Base-by-base conservation (phyloP, 1,284 basidiomycete species). In the Porphyrellus sp. region DNA sequence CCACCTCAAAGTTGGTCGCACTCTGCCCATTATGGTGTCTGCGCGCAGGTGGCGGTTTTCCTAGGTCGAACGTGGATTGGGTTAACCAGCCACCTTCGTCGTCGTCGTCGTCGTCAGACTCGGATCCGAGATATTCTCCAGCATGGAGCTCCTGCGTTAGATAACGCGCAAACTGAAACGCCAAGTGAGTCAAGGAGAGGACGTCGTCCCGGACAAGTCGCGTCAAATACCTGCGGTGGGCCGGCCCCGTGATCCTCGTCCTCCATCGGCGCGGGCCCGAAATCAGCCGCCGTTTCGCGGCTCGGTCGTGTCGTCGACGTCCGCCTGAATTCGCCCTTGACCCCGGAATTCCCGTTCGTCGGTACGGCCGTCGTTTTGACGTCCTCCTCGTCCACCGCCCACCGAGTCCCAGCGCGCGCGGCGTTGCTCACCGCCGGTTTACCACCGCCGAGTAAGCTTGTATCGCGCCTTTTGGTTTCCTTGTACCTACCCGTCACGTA, bases 381-480 rank as follows among this genome's bases (percentile, higher is more conserved):
- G 53, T 89, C 86, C 45, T 81, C 81, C 60, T 89, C 87, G 58
- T 89, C 85, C 8, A 88, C 85, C 58, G 82, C 82, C 86, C 85
- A 89, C 57, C 79, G 74, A 9, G 38, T 70, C 55, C 59, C 77
- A 60, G 49, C 46, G 24, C 61, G 61, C 0, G 60, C 51, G 39
- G 25, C 74, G 5, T 74, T 71, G 1, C 70, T 74, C 23, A 87
- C 67, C 3, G 79, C 77, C 16, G 89, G 87, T 67, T 87, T 89
- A 6, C 88, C 88, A 16, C 93, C 94, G 4, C 93, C 93, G 5
- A 97, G 77, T 11, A 89, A 77, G 56, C 81, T 81, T n/a, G 79
- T 79, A 62, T 96, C 89, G 48, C 84, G 82, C 57, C 80, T 81
- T 70, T 92, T 91, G n/a, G 92, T 91, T 68, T 95, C 91, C 40